phyloP scores from a whole-genome alignment of 2,329 filamentous ascomycete species.

The Pseudonectria buxi region DNA sequence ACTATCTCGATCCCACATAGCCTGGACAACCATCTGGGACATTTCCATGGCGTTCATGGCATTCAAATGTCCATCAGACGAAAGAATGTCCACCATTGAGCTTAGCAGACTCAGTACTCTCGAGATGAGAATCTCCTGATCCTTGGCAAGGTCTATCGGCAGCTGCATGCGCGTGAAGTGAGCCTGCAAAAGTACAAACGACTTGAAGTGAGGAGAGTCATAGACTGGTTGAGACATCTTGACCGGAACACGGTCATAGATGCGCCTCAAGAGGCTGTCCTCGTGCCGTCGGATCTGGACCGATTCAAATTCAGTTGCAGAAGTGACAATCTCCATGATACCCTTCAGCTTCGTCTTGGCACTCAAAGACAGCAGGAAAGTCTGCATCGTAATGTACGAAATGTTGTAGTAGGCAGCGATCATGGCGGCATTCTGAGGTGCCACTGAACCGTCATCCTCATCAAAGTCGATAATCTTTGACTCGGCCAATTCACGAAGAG shows the following conservation, averaged over 20 bases:
- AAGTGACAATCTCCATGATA: conserved; percentile 93
- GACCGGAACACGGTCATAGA: conserved; percentile 90
- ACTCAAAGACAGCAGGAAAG: conserved; percentile 84
- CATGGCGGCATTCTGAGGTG: conserved; percentile 92
- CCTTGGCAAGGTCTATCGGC: conserved; percentile 89
- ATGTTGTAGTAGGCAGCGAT: conserved; percentile 99
- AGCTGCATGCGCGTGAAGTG: conserved; percentile 98
- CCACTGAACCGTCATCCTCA: conserved; percentile 83
- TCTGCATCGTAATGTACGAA: conserved; percentile 99
- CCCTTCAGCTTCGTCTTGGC: conserved; percentile 91
- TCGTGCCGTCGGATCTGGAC: conserved; percentile 94
- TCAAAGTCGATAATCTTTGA: conserved; percentile 95
- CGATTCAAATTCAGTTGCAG: conserved; percentile 91
- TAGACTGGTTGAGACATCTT: conserved; percentile 85
- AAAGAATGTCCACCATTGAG: conserved; percentile 89
- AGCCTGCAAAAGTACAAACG: conserved; percentile 92
- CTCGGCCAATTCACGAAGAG: conserved; percentile 81
- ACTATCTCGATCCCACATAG: conserved; percentile 97
- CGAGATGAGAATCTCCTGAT: conserved; percentile 80
- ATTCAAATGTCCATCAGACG: conserved; percentile 91
- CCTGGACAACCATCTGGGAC: conserved; percentile 98
- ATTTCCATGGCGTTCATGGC: conserved; percentile 99
- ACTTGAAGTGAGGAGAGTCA: conserved; percentile 97
- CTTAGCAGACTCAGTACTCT: conserved; percentile 84
- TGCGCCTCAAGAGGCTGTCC: conserved; percentile 76